These are phyloP conservation scores for Mrakia hoshinonis DNA, from an alignment of 768 basidiomycete genomes.

Conservation along the genomic window DNA sequence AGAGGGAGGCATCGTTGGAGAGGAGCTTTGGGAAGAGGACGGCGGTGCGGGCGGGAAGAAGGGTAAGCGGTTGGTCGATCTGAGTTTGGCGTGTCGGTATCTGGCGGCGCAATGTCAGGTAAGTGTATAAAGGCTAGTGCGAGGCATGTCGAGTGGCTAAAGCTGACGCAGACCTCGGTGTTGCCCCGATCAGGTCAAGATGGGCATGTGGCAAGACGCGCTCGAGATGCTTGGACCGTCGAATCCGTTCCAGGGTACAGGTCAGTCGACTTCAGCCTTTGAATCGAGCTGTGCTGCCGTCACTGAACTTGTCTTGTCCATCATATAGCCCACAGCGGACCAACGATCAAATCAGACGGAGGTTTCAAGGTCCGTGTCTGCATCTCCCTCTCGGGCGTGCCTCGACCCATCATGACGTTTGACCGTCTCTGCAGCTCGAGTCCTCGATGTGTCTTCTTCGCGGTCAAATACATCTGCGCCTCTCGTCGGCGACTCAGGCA, in stretches of 20 bases:
- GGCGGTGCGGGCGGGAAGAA: neutral
- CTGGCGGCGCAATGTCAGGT: slow-evolving; percentile 93
- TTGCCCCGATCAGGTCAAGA: slow-evolving; percentile 51
- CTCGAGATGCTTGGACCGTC: slow-evolving; percentile 86
- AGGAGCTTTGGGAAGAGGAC: slow-evolving; percentile 18
- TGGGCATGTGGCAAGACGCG: slow-evolving; percentile 86
- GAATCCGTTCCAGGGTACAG: slow-evolving; percentile 72
- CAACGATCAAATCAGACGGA: slow-evolving; percentile 72
- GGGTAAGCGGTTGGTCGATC: slow-evolving; percentile 72
- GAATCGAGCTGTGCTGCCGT: neutral
- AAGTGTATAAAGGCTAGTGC: slow-evolving; percentile 21
- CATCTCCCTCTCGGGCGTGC: neutral
- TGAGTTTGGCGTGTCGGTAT: slow-evolving; percentile 92
- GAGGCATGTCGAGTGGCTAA: neutral
- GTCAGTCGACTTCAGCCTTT: slow-evolving; percentile 40
- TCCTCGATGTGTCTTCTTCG: slow-evolving; percentile 94
- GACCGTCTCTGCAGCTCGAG: slow-evolving; percentile 57
- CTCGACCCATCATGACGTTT: neutral
- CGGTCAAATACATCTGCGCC: slow-evolving; percentile 85
- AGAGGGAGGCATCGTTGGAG: slow-evolving; percentile 60
- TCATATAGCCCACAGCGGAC: slow-evolving; percentile 52
- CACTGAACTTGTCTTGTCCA: neutral
- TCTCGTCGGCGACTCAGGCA: slow-evolving; percentile 80
- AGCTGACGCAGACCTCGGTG: neutral
- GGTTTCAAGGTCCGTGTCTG: slow-evolving; percentile 76